These are phyloP conservation scores for Stenocarpella maydis DNA, from an alignment of 2,329 filamentous ascomycete genomes.

Conservation along the genomic window DNA sequence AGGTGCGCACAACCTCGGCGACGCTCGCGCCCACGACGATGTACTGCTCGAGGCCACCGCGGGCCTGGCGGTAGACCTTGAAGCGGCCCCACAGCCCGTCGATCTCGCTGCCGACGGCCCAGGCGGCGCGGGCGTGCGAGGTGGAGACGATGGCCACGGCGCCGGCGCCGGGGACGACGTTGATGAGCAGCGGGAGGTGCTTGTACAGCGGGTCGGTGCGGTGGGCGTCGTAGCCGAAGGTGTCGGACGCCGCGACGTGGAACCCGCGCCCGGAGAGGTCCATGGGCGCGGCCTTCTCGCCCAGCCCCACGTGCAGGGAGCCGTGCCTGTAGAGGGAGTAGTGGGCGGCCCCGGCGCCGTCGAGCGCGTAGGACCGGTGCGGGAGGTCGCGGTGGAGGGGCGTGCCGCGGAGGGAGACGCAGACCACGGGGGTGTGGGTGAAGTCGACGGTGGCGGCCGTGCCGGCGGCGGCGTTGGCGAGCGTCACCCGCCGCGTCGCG, in stretches of 20 bases:
- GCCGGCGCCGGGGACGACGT: slow-evolving; percentile 64
- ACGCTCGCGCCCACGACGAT: slow-evolving; percentile 72
- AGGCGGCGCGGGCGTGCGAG: slow-evolving; percentile 69
- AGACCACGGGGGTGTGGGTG: slow-evolving; percentile 64
- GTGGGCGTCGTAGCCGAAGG: slow-evolving; percentile 77
- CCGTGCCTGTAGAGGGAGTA: slow-evolving; percentile 69
- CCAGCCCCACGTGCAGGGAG: slow-evolving; percentile 73
- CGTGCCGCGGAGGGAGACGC: slow-evolving; percentile 58
- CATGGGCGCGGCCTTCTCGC: slow-evolving; percentile 78
- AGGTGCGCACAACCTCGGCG: slow-evolving; percentile 70
- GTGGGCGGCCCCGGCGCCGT: slow-evolving; percentile 68
- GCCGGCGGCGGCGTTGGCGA: slow-evolving; percentile 53
- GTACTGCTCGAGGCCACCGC: slow-evolving; percentile 77
- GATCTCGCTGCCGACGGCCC: slow-evolving; percentile 75
- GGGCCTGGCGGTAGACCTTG: slow-evolving; percentile 77
- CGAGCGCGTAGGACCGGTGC: slow-evolving; percentile 66
- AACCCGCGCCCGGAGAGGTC: slow-evolving; percentile 73
- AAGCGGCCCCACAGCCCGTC: slow-evolving; percentile 79
- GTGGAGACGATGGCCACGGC: slow-evolving; percentile 75
- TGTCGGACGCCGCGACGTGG: slow-evolving; percentile 73
- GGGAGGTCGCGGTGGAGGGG: slow-evolving; percentile 69
- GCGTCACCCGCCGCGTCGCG: background rate
- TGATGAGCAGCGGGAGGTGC: slow-evolving; percentile 77
- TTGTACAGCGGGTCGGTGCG: slow-evolving; percentile 78
- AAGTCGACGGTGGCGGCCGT: slow-evolving; percentile 67